These are phyloP conservation scores for Orbilia brochopaga DNA, from an alignment of 2,329 filamentous ascomycete species.

Conservation along the genomic window DNA sequence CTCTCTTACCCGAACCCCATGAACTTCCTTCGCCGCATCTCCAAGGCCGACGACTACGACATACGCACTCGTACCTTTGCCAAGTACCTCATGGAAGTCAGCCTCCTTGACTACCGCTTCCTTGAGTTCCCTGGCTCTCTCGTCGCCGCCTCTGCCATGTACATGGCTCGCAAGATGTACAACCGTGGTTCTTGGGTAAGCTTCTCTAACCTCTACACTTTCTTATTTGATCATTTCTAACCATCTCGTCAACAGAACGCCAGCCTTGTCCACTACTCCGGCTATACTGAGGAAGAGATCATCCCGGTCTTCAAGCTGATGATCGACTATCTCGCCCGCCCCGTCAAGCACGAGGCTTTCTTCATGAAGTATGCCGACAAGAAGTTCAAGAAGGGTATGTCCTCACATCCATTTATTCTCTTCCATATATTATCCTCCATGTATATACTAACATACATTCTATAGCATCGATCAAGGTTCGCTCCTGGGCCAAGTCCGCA, in stretches of 20 bases:
- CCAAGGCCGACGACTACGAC: conserved; percentile 99
- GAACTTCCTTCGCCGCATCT: conserved; percentile 99
- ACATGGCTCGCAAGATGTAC: conserved; percentile 85
- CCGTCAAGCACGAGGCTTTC: conserved; percentile 92
- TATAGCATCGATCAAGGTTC: conserved; percentile 55
- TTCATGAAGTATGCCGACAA: conserved; percentile 99
- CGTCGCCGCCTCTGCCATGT: conserved; percentile 92
- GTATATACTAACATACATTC: conserved; percentile 54
- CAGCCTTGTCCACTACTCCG: conserved; percentile 86
- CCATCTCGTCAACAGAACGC: conserved; percentile 67
- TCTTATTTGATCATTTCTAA: conserved; percentile 36
- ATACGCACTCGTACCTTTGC: conserved; percentile 95
- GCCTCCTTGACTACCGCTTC: conserved; percentile 91
- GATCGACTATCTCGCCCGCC: conserved; percentile 92
- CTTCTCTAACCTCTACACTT: conserved; percentile 51
- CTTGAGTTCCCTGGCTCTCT: conserved; percentile 88
- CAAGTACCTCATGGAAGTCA: conserved; percentile 98
- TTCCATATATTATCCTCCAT: background rate
- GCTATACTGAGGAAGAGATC: conserved; percentile 91
- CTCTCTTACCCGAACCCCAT: conserved; percentile 99
- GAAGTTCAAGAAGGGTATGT: conserved; percentile 95
- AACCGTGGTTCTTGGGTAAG: conserved; percentile 89
- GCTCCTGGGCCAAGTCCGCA: conserved; percentile 46
- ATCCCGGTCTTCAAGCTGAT: conserved; percentile 90
- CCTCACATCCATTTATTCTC: background rate